A percentile compares a stretch with the other conserved stretches of the same genome.
Evolutionary conservation across 441 rosid species (phyloP).

Genomic region (Croton laevigatus): DNA sequence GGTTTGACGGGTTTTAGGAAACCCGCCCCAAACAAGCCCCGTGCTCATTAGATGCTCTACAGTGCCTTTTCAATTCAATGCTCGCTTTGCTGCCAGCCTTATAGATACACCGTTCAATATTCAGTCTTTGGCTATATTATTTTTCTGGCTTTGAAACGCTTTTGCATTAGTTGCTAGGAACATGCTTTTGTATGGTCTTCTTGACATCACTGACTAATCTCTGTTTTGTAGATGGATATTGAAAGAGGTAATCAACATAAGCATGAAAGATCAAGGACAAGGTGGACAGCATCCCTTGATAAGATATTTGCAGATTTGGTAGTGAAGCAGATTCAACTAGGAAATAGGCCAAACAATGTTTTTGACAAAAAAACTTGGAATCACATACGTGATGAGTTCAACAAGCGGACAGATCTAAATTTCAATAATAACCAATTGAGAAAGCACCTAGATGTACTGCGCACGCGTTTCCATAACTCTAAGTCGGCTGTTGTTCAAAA

Average conservation of each 20-base stretch:
- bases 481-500: conserved; percentile 53
- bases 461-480: conserved; percentile 57
- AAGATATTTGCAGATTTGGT: conserved; percentile 71
- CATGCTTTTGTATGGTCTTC: background rate
- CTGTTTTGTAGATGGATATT: conserved; percentile 46
- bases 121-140: background rate
- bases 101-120: background rate
- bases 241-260: conserved; percentile 47
- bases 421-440: conserved; percentile 78
- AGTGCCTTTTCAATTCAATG: background rate
- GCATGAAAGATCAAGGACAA: conserved; percentile 62
- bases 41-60: too few relatives aligned
- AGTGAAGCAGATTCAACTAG: conserved; percentile 66
- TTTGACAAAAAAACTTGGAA: conserved; percentile 82
- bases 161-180: background rate
- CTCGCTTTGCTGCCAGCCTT: background rate
- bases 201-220: conserved; percentile 8
- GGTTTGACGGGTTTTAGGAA: too few relatives aligned
- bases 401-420: conserved; percentile 54
- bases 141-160: conserved; percentile 1
- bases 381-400: conserved; percentile 64
- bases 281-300: conserved; percentile 73
- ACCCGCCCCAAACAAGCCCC: too few relatives aligned
- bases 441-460: conserved; percentile 72
- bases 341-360: conserved; percentile 62